These are phyloP conservation scores for Fraxinus sp. DNA, from an alignment of 305 asterid genomes.

Conservation along the genomic window DNA sequence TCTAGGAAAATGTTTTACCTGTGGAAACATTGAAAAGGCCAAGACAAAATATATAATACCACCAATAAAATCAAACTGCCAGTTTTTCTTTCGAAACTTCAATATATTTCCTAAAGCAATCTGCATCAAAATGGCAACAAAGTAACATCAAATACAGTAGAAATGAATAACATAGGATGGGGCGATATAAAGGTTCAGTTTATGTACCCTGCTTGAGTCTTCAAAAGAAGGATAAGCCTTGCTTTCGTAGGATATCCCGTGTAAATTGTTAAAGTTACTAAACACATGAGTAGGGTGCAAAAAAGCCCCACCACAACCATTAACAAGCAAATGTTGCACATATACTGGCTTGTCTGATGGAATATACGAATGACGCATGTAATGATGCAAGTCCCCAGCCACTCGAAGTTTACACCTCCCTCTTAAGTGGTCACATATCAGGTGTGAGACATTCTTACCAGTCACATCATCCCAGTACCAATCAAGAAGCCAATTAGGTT, in stretches of 20 bases:
- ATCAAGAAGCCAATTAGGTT: conserved; percentile 96
- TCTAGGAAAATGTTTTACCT: conserved; percentile 45
- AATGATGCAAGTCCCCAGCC: conserved; percentile 97
- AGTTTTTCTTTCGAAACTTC: conserved; percentile 96
- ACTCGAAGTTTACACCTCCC: conserved; percentile 91
- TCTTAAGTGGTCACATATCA: conserved; percentile 74
- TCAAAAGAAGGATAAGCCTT: conserved; percentile 93
- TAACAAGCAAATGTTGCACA: conserved; percentile 90
- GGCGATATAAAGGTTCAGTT: conserved; percentile 11
- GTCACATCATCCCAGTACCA: conserved; percentile 80
- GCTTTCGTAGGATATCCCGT: conserved; percentile 68
- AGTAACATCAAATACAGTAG: conserved; percentile 14
- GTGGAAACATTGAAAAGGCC: conserved; percentile 97
- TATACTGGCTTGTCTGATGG: conserved; percentile 74
- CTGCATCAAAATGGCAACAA: conserved; percentile 48
- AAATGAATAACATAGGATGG: conserved; percentile 16
- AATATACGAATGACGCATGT: conserved; percentile 88
- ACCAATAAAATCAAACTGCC: conserved; percentile 98
- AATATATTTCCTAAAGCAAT: conserved; percentile 97
- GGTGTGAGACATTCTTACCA: conserved; percentile 74
- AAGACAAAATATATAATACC: conserved; percentile 87
- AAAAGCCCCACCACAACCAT: conserved; percentile 99
- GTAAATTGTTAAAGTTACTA: conserved; percentile 55
- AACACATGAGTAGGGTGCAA: conserved; percentile 99
- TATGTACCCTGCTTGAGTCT: conserved; percentile 92